Evolutionary conservation across 768 basidiomycete species (phyloP), one percentile per base, ranked within the genome.

Genomic region (Epithele typhae): DNA sequence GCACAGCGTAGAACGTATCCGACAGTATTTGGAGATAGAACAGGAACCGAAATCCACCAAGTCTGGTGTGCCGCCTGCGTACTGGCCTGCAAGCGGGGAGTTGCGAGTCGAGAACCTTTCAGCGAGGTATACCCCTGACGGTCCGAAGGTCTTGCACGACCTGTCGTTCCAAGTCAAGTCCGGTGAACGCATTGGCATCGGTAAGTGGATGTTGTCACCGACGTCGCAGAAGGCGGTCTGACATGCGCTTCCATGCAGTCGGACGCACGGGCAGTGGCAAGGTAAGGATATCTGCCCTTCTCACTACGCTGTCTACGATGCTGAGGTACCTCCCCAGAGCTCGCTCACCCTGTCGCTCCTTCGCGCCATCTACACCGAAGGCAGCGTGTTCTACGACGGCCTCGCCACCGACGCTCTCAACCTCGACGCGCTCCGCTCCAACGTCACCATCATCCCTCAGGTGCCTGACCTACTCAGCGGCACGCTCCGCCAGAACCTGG

Each of bases 401-500:
- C 48, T 73, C 27, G 65, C 64, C 8, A 76, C 73, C 1, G 62
- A 67, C 45, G 54, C 60, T 1, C 59, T 82, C 59, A 81, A 82
- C 59, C 62, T 82, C 1, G 69, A 80, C 37, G 72, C 71, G 6
- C 64, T 83, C 8, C 65, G 81, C 8, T 68, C 71, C 0, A 70
- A 71, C 45, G 71, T 82, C 43, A 81, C 79, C 33, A 78, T 80
- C 60, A 81, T 82, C 33, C 80, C 80, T 3, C 79, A 81, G 55
- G 60, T 68, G 36, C 74, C 76, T 25, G 74, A 79, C 40, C 61
- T 82, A 0, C 60, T 82, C 24, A 75, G 73, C 32, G 82, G 82
- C 4, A 75, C 74, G 3, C 63, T 83, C 18, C 72, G 81, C 24
- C 67, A 68, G 43, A 82, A 82, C 54, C 62, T 82, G 17, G 82